These are phyloP conservation scores for Pugionium cornutum DNA, from an alignment of 345 rosid genomes.

Conservation along the genomic window DNA sequence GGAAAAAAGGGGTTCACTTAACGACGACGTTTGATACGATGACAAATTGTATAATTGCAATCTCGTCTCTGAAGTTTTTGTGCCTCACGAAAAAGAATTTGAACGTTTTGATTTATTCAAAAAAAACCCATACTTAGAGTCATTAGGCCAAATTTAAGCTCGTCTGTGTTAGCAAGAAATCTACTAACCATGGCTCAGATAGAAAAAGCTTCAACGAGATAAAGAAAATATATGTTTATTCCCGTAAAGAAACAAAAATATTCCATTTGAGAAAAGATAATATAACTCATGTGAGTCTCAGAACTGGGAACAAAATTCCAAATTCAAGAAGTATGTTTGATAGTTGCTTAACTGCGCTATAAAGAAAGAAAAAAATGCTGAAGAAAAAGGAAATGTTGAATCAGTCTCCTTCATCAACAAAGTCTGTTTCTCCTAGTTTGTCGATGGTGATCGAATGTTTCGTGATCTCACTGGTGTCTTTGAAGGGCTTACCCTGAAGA, in stretches of 20 bases:
- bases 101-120: not conserved
- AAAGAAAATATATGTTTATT: no score
- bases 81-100: not conserved
- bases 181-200: no score
- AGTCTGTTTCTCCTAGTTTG: slow-evolving; percentile 22
- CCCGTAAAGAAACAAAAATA: not conserved
- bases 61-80: not conserved
- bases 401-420: slow-evolving; percentile 32
- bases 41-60: not conserved
- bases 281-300: slow-evolving; percentile 6
- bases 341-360: slow-evolving; percentile 26
- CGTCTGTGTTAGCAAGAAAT: no score
- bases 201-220: no score
- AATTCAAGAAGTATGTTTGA: slow-evolving; percentile 28
- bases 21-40: slow-evolving; percentile 8
- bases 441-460: slow-evolving; percentile 40
- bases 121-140: not conserved
- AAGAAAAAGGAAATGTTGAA: slow-evolving; percentile 14
- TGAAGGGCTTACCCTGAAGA: slow-evolving; percentile 74
- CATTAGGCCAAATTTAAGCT: not conserved
- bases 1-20: slow-evolving; percentile 3
- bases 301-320: slow-evolving; percentile 34
- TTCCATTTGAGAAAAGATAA: not conserved
- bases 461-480: slow-evolving; percentile 82
- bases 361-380: not conserved